Conservation (phyloP, 2,329 filamentous ascomycete genomes). For the Xylaria sp. region DNA sequence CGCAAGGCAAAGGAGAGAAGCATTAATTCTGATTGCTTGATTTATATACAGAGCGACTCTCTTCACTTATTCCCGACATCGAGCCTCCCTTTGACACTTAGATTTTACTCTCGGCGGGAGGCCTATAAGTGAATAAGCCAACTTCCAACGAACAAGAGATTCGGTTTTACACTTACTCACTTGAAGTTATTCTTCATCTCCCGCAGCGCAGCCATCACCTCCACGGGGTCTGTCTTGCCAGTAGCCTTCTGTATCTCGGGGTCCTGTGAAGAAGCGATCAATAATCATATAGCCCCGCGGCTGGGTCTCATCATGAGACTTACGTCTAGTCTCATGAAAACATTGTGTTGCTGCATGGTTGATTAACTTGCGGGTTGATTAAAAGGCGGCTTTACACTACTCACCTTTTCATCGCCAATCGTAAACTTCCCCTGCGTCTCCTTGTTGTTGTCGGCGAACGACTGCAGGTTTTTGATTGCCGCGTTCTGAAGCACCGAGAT, state of each 20-base stretch:
- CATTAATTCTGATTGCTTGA: background rate
- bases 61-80: background rate
- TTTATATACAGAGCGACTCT: background rate
- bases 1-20: background rate
- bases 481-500: constrained; percentile 78
- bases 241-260: constrained; percentile 85
- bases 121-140: constrained; percentile 23
- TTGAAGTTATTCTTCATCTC: constrained; percentile 89
- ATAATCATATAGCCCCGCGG: constrained; percentile 4
- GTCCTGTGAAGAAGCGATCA: constrained; percentile 62
- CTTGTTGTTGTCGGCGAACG: constrained; percentile 80
- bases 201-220: constrained; percentile 85
- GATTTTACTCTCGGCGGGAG: constrained; percentile 33
- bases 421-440: constrained; percentile 96
- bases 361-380: constrained; percentile 20
- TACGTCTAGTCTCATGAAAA: constrained; percentile 91
- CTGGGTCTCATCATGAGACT: constrained; percentile 47
- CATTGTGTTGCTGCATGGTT: constrained; percentile 80
- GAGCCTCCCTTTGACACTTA: constrained; percentile 11
- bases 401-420: constrained; percentile 94
- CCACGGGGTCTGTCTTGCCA: constrained; percentile 80
- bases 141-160: background rate
- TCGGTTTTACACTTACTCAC: constrained; percentile 56
- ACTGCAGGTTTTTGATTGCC: constrained; percentile 78
- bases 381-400: constrained; percentile 22